Base-by-base conservation (phyloP, 768 basidiomycete species). In the Melanogaster broomeanus region DNA sequence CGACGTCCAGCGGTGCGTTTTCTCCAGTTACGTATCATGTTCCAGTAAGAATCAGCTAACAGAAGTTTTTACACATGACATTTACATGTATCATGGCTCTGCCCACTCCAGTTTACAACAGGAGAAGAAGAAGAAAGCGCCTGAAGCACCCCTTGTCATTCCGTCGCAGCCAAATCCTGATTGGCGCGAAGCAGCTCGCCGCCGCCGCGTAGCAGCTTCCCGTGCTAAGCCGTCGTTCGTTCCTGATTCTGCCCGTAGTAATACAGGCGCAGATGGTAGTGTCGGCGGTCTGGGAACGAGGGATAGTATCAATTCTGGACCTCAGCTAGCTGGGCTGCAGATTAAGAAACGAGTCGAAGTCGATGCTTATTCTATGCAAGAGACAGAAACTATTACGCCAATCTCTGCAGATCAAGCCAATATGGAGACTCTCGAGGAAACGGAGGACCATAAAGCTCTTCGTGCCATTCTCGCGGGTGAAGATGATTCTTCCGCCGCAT, bases 161-260 rank as follows among this genome's bases (percentile, higher is more conserved):
- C 86, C 95, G 15, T 76, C 92, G 1, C 75, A 91, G 40, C 76
- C 92, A 60, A 96, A 98, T 62, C 81, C 84, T 24, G 95, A 99
- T 65, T 99, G 96, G 96, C 76, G 92, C 37, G 88, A 84, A 45
- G 70, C 83, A 8, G 90, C 90, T 15, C 77, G 87, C 37, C 85
- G 82, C 64, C 77, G 88, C 8, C 68, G 67, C 3, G 53, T 66
- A 15, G 58, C 49, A 35, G 11, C 48, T 35, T 40, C 56, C 5
- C 65, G 53, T 22, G 33, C 49, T 16, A 31, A 35, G 0, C 58
- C 56, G 18, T 77, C 81, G 38, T 93, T 82, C 61, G 74, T 92
- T 9, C 93, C 93, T 2, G 77, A 80, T 2, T 79, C 82, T 28
- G 82, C 79, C 3, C 72, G 72, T 35, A 81, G 76, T 15, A 53